Evolutionary conservation across 495 filamentous ascomycete species (phyloP), one percentile per base, ranked within the genome.

Genomic region (Aspergillus coremiiformis): DNA sequence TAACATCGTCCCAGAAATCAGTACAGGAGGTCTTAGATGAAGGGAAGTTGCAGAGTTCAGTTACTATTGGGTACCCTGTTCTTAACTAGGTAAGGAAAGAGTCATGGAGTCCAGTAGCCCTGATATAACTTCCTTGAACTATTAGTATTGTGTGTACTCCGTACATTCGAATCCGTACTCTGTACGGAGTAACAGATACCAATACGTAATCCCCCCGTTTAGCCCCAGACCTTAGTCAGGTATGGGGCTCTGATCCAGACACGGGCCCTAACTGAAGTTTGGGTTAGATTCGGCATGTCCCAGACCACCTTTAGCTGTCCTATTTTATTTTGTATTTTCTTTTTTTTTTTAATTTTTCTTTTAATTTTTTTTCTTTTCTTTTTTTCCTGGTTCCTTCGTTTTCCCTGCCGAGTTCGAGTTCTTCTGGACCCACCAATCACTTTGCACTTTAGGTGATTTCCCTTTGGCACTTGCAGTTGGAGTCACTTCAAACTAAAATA

Each of bases 221-320:
- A 27, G 26, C 44, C 29, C 44, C 44, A 30, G 44, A 32, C 26
- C 32, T 27, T 30, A 27, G 44, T 30, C 23, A 27, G 44, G 19
- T 32, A 52, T 59, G 52, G 56, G 56, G 56, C 56, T 59, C 49
- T 59, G 45, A 52, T 10, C 12, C 32, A 35, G 4, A 41, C 57
- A 55, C 56, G 48, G 56, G 56, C 56, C 52, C 48, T 57, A 39
- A 50, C 8, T 51, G 43, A 45, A 52, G 29, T 49, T 41, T 56
- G 39, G 45, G 26, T 53, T 57, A 53, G 55, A 53, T 57, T 53
- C 55, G 55, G 55, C 55, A 53, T 57, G 55, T 57, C 54, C 54
- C 49, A 49, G 43, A 37, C 43, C 47, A 20, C 39, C 32, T n/a
- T 12, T 29, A 6, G 43, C 17, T 15, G 45, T 32, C 43, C 45